Conservation (phyloP, 2,329 filamentous ascomycete species). For the Metarhizium album region DNA sequence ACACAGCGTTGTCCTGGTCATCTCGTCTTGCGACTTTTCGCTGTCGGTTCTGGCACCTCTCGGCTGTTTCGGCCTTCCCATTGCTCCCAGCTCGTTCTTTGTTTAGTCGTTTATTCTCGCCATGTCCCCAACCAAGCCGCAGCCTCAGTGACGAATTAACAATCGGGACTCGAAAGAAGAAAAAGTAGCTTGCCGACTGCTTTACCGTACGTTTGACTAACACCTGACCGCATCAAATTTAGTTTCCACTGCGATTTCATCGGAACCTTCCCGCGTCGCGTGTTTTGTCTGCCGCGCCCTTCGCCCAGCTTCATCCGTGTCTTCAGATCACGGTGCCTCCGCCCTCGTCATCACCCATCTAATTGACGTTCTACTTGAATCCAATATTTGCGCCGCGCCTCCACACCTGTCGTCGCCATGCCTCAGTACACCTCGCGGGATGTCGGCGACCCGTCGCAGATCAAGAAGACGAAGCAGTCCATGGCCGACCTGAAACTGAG, state of each 20-base stretch:
- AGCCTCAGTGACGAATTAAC: neutral
- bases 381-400: neutral
- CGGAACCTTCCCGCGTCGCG: neutral
- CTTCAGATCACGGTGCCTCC: neutral
- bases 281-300: neutral
- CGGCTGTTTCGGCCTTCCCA: neutral
- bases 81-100: neutral
- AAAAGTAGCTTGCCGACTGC: neutral
- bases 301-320: conserved; percentile 8
- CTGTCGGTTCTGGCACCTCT: neutral
- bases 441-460: conserved; percentile 55
- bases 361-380: neutral
- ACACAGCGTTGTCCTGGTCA: neutral
- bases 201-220: neutral
- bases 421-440: conserved; percentile 58
- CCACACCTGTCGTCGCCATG: conserved; percentile 33
- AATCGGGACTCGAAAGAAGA: neutral
- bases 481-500: conserved; percentile 98
- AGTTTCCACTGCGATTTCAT: conserved; percentile 6
- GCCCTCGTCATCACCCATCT: neutral
- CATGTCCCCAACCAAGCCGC: neutral
- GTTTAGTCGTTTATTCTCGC: neutral
- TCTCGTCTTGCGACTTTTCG: neutral
- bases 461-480: conserved; percentile 93
- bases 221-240: neutral